Evolutionary conservation across 2,329 filamentous ascomycete species (phyloP), one percentile per base, ranked within the genome.

Genomic region (Sodiomyces alkalinus): DNA sequence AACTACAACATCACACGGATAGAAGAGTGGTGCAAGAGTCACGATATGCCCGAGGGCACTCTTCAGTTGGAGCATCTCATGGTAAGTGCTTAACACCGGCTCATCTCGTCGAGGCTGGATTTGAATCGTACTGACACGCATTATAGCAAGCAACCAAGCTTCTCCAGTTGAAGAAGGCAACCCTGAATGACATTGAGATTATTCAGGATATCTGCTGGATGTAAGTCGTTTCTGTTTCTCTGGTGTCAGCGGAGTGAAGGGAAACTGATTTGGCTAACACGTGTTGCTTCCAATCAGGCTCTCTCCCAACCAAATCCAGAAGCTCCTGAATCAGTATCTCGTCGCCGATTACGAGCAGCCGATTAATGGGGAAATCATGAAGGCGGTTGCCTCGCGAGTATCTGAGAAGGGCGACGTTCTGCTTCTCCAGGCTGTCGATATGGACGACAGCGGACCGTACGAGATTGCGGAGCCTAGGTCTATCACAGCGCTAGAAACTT

Each of bases 121-220:
- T 29, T 12, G n/a, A n/a, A n/a, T n/a, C n/a, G 31, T 27, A 32
- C 47, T 57, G 39, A 56, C 43, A 29, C 12, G 16, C 5, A 27
- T 6, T 26, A 41, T 37, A 82, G 77, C 87, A 96, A 81, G 90
- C 90, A 29, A 98, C 90, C 13, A 98, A 98, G 62, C 75, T 98
- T 39, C 67, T 98, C 39, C 90, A 98, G 55, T 66, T 98, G 38
- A 98, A 98, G 75, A 98, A 98, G 62, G 90, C 90, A 7, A 98
- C 90, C 1, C 60, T 98, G 49, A 98, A 96, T 52, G 90, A 98
- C 47, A 98, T 98, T 45, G 90, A 98, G 58, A 98, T 98, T 45
- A 98, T 98, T 46, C 90, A 98, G 61, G 90, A 98, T 52, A 98
- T 98, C 45, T 98, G 90, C 69, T 96, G 87, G 87, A 96, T 96